Conservation (phyloP, 257 asterid species). For the Paraleonurus japonicus region DNA sequence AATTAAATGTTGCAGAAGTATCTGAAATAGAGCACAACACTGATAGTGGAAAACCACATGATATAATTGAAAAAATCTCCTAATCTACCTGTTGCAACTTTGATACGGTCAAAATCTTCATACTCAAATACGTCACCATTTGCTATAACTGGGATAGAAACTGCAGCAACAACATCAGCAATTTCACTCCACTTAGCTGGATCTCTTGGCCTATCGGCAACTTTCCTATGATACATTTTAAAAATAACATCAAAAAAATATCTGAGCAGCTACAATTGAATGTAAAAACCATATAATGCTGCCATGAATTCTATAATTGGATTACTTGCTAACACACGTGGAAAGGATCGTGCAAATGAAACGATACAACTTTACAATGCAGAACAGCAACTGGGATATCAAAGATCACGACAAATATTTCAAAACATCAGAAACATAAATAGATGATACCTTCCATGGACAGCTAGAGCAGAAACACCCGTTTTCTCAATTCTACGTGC, state of each 20-base stretch:
- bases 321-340: neutral
- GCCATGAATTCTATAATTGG: neutral
- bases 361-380: neutral
- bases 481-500: constrained; percentile 87
- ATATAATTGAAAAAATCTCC: neutral
- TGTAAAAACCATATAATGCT: neutral
- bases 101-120: constrained; percentile 77
- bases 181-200: constrained; percentile 93
- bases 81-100: constrained; percentile 67
- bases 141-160: constrained; percentile 90
- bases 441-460: constrained; percentile 79
- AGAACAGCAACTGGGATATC: neutral
- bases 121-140: constrained; percentile 92
- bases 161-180: constrained; percentile 83
- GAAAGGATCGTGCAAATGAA: constrained; percentile 4
- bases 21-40: neutral
- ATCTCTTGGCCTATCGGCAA: constrained; percentile 96
- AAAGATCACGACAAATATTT: neutral
- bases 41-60: neutral
- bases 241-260: constrained; percentile 14
- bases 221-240: constrained; percentile 51
- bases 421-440: neutral
- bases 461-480: constrained; percentile 94
- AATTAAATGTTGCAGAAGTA: neutral
- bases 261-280: constrained; percentile 11